These are phyloP conservation scores for Saccharomycopsis phalli DNA, from an alignment of 1,139 yeast species.

Conservation along the genomic window DNA sequence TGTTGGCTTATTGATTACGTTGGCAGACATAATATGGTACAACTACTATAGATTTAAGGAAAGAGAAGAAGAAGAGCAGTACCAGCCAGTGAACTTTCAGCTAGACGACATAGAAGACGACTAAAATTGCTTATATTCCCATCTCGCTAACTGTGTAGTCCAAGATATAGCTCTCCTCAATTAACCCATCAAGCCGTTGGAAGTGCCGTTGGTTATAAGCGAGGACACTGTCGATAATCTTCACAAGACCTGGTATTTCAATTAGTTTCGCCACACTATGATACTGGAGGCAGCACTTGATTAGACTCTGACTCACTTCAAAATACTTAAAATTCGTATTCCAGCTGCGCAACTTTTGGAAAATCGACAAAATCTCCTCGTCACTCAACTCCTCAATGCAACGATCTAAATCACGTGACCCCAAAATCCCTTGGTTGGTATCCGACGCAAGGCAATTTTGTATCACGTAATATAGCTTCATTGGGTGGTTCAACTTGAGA, in stretches of 20 bases:
- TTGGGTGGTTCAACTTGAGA: conserved; percentile 75
- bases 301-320: conserved; percentile 67
- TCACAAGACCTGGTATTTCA: conserved; percentile 60
- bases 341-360: conserved; percentile 87
- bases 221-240: conserved; percentile 59
- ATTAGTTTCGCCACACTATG: conserved; percentile 47
- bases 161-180: conserved; percentile 76
- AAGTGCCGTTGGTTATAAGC: conserved; percentile 88
- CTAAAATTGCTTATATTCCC: conserved; percentile 27
- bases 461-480: conserved; percentile 67
- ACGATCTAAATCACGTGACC: conserved; percentile 54
- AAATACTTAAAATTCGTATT: conserved; percentile 81
- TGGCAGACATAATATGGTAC: conserved; percentile 73
- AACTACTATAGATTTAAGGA: conserved; percentile 51
- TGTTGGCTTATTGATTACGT: conserved; percentile 70
- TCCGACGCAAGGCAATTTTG: conserved; percentile 39
- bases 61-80: conserved; percentile 17
- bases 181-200: conserved; percentile 61
- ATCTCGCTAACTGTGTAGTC: conserved; percentile 80
- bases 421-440: conserved; percentile 42
- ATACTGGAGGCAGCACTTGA: conserved; percentile 52
- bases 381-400: conserved; percentile 50
- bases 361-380: conserved; percentile 50
- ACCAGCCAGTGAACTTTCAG: background rate
- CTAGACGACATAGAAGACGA: background rate